phyloP scores from a whole-genome alignment of 352 stramenopile genomes.

The Globisporangium paroecandrum region DNA sequence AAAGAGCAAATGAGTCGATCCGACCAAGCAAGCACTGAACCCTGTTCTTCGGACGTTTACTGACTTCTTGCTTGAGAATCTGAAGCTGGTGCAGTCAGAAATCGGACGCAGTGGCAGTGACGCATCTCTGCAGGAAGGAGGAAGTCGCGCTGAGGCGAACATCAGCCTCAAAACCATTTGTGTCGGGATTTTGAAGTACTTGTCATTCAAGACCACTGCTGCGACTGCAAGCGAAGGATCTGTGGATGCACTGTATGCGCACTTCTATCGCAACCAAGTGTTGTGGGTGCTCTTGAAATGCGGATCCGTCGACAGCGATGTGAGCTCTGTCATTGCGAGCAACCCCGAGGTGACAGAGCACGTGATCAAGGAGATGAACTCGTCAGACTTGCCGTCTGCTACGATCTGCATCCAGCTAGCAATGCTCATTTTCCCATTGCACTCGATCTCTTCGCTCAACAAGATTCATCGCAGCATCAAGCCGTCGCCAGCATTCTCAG shows the following conservation, averaged over 20 bases:
- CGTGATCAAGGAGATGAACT: conserved; percentile 62
- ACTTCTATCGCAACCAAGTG: conserved; percentile 78
- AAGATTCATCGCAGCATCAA: conserved; percentile 46
- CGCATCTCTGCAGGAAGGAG: conserved; percentile 6
- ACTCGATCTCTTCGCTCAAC: conserved; percentile 76
- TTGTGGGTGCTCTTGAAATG: conserved; percentile 72
- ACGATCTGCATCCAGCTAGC: conserved; percentile 80
- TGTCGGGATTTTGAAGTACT: conserved; percentile 66
- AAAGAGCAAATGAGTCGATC: conserved; percentile 6
- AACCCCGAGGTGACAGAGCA: conserved; percentile 55
- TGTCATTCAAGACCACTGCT: conserved; percentile 22
- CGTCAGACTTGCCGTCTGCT: conserved; percentile 54
- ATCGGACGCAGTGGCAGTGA: conserved; percentile 5
- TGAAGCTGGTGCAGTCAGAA: conserved; percentile 40
- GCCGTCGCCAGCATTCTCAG: conserved; percentile 19
- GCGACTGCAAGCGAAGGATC: background rate
- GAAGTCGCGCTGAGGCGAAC: conserved; percentile 17
- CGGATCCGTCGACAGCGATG: conserved; percentile 55
- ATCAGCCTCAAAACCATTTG: conserved; percentile 61
- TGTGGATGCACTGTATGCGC: conserved; percentile 32
- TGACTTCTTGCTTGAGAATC: conserved; percentile 60
- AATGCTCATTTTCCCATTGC: conserved; percentile 79
- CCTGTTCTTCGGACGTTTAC: conserved; percentile 53
- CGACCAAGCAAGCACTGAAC: conserved; percentile 30
- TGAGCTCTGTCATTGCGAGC: conserved; percentile 57